Percentiles rank a stretch among this genome's conserved stretches.
Conservation (phyloP, 2,329 filamentous ascomycete species). For the Periconia digitata region DNA sequence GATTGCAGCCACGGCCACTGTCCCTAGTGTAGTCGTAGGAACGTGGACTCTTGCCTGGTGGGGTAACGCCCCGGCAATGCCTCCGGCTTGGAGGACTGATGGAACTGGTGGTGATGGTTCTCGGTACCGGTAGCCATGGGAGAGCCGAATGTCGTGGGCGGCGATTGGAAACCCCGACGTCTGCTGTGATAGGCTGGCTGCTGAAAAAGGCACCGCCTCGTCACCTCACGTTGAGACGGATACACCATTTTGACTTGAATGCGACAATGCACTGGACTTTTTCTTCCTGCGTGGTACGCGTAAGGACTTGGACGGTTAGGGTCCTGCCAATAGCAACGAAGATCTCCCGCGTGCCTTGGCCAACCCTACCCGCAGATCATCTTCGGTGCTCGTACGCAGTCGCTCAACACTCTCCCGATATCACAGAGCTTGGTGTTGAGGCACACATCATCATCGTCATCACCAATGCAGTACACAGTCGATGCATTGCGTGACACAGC, state of each 20-base stretch:
- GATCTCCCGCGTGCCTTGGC: not conserved
- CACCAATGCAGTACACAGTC: too few relatives aligned
- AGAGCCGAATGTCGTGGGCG: conserved; percentile 8
- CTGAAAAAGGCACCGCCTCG: not conserved
- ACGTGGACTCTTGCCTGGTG: not conserved
- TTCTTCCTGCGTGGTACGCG: too few relatives aligned
- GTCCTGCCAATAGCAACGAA: too few relatives aligned
- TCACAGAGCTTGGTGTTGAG: not conserved
- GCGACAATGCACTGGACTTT: too few relatives aligned
- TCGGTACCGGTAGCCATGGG: conserved; percentile 6
- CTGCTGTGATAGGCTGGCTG: not conserved
- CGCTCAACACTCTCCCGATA: too few relatives aligned
- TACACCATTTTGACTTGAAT: not conserved
- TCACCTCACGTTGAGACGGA: not conserved
- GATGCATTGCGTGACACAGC: too few relatives aligned
- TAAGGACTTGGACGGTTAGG: too few relatives aligned
- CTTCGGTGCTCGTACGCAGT: too few relatives aligned
- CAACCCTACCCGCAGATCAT: not conserved
- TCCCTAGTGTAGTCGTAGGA: not conserved
- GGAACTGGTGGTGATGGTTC: not conserved
- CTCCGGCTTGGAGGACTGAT: not conserved
- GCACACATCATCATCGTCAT: too few relatives aligned
- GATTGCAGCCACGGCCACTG: not conserved
- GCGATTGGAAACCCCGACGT: not conserved
- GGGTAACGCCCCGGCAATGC: not conserved